Percentiles rank a stretch among this genome's conserved stretches.
These are phyloP conservation scores for Talaromyces sp. DNA, from an alignment of 2,329 filamentous ascomycete genomes.

Conservation along the genomic window DNA sequence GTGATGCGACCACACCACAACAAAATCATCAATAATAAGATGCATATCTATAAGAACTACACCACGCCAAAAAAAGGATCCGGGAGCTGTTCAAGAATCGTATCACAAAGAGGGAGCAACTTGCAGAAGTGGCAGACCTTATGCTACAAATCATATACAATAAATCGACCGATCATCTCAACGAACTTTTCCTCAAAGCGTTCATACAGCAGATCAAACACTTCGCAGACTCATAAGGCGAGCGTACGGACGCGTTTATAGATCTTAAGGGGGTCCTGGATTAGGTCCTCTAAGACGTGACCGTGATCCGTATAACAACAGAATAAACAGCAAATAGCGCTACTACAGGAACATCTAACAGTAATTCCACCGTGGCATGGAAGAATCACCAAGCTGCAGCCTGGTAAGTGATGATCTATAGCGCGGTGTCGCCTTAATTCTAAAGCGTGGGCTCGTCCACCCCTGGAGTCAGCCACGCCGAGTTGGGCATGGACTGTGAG, in stretches of 20 bases:
- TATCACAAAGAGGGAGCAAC: not conserved
- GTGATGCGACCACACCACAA: not conserved
- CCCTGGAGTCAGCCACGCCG: not conserved
- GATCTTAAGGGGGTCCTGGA: not conserved
- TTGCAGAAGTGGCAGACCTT: not conserved
- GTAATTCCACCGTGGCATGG: not conserved
- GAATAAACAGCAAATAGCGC: not conserved
- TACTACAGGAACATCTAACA: not conserved
- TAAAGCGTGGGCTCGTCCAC: not conserved
- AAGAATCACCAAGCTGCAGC: not conserved
- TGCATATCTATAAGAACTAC: too few species aligned
- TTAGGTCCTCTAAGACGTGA: not conserved
- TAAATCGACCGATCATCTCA: constrained; percentile 24
- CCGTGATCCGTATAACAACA: not conserved
- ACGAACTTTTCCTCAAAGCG: constrained; percentile 25
- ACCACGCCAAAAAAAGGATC: too few species aligned
- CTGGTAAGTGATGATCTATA: not conserved
- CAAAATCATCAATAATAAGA: not conserved
- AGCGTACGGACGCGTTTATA: not conserved
- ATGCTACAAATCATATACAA: not conserved
- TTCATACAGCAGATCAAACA: not conserved
- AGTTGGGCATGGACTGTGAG: not conserved
- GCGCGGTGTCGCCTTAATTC: not conserved
- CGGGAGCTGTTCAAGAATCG: too few species aligned
- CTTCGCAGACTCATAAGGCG: not conserved